Percentiles rank a stretch among this genome's conserved stretches.
These are phyloP conservation scores for Cucurbita maxima DNA, from an alignment of 306 rosid genomes.

Conservation along the genomic window DNA sequence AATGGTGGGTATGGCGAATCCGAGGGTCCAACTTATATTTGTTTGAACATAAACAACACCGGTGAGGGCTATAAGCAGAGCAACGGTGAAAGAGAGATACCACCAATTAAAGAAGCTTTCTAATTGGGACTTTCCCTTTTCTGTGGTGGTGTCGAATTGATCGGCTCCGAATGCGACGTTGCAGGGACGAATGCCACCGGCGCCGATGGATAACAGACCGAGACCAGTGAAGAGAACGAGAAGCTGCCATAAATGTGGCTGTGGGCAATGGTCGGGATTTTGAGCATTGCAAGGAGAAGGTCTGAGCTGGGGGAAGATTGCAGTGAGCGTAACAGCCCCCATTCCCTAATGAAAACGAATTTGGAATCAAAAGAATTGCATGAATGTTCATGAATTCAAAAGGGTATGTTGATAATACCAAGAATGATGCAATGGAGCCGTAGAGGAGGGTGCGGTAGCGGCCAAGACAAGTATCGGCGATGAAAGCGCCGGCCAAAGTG, in stretches of 20 bases:
- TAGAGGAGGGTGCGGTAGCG: conserved; percentile 51
- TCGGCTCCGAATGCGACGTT: conserved; percentile 80
- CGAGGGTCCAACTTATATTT: conserved; percentile 54
- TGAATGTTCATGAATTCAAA: background rate
- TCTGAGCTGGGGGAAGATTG: conserved; percentile 34
- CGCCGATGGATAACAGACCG: conserved; percentile 49
- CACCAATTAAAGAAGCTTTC: conserved; percentile 83
- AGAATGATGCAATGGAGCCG: conserved; percentile 46
- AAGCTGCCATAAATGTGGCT: conserved; percentile 50
- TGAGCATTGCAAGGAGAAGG: conserved; percentile 37
- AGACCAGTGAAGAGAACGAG: conserved; percentile 38
- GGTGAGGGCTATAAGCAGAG: conserved; percentile 53
- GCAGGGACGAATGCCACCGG: conserved; percentile 82
- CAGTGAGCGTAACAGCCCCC: conserved; percentile 47
- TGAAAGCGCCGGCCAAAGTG: conserved; percentile 53
- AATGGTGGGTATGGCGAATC: conserved; percentile 51
- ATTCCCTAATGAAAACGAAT: conserved; percentile 37
- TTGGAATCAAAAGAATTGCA: too few species aligned
- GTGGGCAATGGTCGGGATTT: conserved; percentile 16
- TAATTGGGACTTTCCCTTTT: conserved; percentile 44
- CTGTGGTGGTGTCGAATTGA: conserved; percentile 54
- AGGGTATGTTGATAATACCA: conserved; percentile 22
- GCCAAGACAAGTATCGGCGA: conserved; percentile 67
- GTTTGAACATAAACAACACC: conserved; percentile 66
- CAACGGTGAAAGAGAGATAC: conserved; percentile 67